phyloP scores from a whole-genome alignment of 139 green algal species.

The Tetradesmus lagerheimii region DNA sequence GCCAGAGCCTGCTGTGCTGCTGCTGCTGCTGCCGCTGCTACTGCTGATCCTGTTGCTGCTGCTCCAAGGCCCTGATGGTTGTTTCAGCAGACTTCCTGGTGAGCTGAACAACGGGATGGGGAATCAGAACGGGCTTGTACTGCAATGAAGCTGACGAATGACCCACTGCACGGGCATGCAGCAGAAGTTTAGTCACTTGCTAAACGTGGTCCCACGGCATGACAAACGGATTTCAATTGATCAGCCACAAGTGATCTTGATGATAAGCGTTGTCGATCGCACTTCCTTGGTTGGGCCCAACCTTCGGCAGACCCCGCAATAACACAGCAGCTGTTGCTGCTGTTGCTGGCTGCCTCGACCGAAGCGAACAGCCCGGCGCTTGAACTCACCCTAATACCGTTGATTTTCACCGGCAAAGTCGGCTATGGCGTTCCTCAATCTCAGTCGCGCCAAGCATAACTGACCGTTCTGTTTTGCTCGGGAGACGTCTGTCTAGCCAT shows the following conservation, averaged over 20 bases:
- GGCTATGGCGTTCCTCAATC: background rate
- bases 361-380: background rate
- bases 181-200: background rate
- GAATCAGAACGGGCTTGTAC: no score
- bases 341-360: background rate
- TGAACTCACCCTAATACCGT: background rate
- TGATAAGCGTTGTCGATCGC: background rate
- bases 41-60: constrained; percentile 20
- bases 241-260: no score
- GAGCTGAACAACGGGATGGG: no score
- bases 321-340: background rate
- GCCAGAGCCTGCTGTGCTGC: background rate
- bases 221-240: no score
- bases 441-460: background rate
- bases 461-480: background rate
- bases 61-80: no score
- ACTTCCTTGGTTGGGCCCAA: background rate
- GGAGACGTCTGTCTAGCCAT: background rate
- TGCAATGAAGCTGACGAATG: background rate
- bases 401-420: background rate
- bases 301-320: background rate
- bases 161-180: background rate
- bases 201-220: background rate
- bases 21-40: constrained; percentile 13
- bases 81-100: background rate